Evolutionary conservation across 495 filamentous ascomycete species (phyloP).

Genomic region (Bathelium albidoporum): DNA sequence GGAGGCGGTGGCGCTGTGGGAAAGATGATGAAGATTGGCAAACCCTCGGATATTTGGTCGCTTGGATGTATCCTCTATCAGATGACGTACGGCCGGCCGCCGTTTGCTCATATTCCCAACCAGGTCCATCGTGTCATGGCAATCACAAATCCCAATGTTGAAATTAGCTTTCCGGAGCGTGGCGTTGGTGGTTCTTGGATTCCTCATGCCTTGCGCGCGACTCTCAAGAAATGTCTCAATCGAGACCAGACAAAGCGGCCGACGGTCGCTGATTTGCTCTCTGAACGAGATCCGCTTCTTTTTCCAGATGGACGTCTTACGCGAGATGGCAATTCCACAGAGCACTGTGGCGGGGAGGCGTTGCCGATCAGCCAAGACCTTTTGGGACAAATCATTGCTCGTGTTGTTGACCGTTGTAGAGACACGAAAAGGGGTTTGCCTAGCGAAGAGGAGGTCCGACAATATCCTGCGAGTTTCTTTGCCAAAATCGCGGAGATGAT

Average conservation of each 20-base stretch:
- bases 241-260: conserved; percentile 69
- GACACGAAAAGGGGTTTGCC: conserved; percentile 49
- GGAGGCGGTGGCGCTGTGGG: conserved; percentile 23
- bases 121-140: conserved; percentile 65
- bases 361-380: conserved; percentile 69
- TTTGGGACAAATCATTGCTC: conserved; percentile 62
- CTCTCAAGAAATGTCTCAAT: conserved; percentile 67
- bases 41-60: conserved; percentile 92
- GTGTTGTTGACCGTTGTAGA: conserved; percentile 64
- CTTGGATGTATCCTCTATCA: conserved; percentile 94
- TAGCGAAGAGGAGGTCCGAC: conserved; percentile 56
- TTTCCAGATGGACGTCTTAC: conserved; percentile 59
- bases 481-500: conserved; percentile 52
- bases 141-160: conserved; percentile 78
- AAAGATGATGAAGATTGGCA: conserved; percentile 73
- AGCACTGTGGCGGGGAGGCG: conserved; percentile 19
- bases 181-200: conserved; percentile 67
- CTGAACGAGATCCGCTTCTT: conserved; percentile 64
- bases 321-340: not conserved
- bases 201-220: conserved; percentile 58
- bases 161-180: conserved; percentile 67
- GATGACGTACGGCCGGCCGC: conserved; percentile 88
- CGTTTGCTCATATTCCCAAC: conserved; percentile 84
- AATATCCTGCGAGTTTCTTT: conserved; percentile 61
- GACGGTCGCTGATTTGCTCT: conserved; percentile 65